Evolutionary conservation across 345 rosid species (phyloP).

Genomic region (Raphanus sativus): DNA sequence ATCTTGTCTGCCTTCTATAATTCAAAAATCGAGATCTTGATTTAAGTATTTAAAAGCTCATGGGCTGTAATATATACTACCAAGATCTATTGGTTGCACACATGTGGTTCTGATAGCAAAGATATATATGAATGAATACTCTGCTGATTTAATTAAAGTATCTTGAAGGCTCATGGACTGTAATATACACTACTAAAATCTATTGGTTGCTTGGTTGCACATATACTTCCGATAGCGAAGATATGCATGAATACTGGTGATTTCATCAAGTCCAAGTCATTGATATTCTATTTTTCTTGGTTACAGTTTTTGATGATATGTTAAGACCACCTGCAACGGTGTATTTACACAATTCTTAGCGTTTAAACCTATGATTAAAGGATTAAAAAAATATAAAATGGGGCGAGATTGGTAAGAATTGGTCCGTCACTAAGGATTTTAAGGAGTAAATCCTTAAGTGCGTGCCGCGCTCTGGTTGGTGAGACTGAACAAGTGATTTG

Average conservation of each 20-base stretch:
- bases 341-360: too few relatives aligned
- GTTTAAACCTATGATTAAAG: too few relatives aligned
- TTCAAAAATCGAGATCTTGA: not conserved
- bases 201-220: not conserved
- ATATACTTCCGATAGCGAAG: not conserved
- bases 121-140: not conserved
- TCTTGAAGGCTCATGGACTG: not conserved
- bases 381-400: too few relatives aligned
- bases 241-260: not conserved
- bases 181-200: not conserved
- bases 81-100: not conserved
- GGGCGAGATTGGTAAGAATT: too few relatives aligned
- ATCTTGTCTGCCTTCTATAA: not conserved
- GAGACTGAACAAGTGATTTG: too few relatives aligned
- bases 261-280: not conserved
- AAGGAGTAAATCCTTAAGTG: too few relatives aligned
- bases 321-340: too few relatives aligned
- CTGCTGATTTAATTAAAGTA: not conserved
- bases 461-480: too few relatives aligned
- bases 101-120: not conserved
- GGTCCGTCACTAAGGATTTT: too few relatives aligned
- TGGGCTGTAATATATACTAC: not conserved
- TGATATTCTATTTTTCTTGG: not conserved
- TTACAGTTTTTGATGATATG: not conserved
- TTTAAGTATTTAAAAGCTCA: not conserved